phyloP scores from a whole-genome alignment of 2,329 filamentous ascomycete genomes.

The Xylaria sp. region DNA sequence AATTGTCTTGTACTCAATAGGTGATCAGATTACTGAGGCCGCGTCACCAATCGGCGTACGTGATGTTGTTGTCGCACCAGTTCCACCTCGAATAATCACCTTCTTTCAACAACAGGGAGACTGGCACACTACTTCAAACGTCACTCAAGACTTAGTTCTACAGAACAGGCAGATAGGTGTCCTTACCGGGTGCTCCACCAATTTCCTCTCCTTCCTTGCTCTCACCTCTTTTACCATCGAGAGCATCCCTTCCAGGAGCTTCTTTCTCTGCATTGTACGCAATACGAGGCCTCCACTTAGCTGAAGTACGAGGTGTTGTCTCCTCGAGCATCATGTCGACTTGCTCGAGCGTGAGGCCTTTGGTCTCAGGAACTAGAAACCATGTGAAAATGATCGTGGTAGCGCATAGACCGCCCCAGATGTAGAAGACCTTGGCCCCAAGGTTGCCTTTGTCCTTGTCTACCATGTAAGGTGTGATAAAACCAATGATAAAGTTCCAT shows the following conservation, averaged over 20 bases:
- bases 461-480: constrained; percentile 80
- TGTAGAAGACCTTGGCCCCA: constrained; percentile 76
- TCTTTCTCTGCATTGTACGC: constrained; percentile 73
- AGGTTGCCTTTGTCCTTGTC: constrained; percentile 71
- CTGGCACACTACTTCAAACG: constrained; percentile 38
- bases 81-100: neutral
- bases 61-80: neutral
- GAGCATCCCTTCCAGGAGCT: neutral
- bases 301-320: constrained; percentile 78
- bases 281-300: constrained; percentile 77
- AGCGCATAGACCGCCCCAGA: constrained; percentile 77
- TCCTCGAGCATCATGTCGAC: constrained; percentile 92
- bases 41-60: neutral
- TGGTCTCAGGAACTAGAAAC: constrained; percentile 79
- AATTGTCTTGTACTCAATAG: neutral
- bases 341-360: constrained; percentile 81
- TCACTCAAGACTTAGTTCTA: neutral
- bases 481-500: constrained; percentile 78
- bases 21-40: neutral
- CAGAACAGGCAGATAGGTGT: constrained; percentile 5
- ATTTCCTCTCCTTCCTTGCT: neutral
- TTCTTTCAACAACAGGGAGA: neutral
- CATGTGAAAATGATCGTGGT: constrained; percentile 72
- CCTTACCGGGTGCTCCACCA: neutral
- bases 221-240: neutral